A percentile compares a stretch with the other conserved stretches of the same genome.
These are phyloP conservation scores for Aureobasidium subglaciale DNA, from an alignment of 2,329 filamentous ascomycete species.

Conservation along the genomic window DNA sequence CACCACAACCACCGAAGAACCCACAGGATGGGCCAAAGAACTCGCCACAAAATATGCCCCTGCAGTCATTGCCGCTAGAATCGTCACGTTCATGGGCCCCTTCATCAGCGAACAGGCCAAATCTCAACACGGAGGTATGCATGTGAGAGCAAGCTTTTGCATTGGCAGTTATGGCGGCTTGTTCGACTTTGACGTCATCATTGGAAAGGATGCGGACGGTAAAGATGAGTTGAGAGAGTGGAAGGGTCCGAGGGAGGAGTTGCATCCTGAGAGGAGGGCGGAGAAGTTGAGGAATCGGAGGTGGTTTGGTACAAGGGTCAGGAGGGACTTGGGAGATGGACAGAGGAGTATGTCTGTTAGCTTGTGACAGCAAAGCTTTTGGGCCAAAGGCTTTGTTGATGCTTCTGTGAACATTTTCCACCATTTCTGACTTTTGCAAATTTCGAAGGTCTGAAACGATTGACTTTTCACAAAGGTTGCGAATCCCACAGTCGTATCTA, in stretches of 20 bases:
- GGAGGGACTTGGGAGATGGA: not conserved
- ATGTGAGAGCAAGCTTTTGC: slow-evolving; percentile 40
- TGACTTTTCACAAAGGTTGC: too few species aligned
- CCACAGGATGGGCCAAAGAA: slow-evolving; percentile 36
- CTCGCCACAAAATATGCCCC: slow-evolving; percentile 36
- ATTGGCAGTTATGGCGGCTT: slow-evolving; percentile 35
- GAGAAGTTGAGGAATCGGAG: slow-evolving; percentile 36
- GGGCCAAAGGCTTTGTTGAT: too few species aligned
- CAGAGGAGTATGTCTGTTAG: slow-evolving; percentile 1
- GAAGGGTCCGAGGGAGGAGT: slow-evolving; percentile 38
- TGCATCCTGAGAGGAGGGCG: slow-evolving; percentile 34
- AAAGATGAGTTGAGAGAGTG: slow-evolving; percentile 35
- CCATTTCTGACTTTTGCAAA: too few species aligned
- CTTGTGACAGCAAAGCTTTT: too few species aligned
- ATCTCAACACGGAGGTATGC: slow-evolving; percentile 32
- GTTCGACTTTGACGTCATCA: slow-evolving; percentile 39
- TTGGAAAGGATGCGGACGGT: slow-evolving; percentile 28
- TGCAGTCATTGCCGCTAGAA: slow-evolving; percentile 33
- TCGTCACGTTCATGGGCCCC: slow-evolving; percentile 34
- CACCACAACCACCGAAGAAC: slow-evolving; percentile 24
- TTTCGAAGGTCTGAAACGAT: too few species aligned
- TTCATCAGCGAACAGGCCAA: slow-evolving; percentile 37
- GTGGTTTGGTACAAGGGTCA: slow-evolving; percentile 32
- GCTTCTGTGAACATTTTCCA: too few species aligned
- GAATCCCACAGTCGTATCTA: too few species aligned